Base-by-base conservation (phyloP, 768 basidiomycete genomes). In the Suillus cothurnatus region DNA sequence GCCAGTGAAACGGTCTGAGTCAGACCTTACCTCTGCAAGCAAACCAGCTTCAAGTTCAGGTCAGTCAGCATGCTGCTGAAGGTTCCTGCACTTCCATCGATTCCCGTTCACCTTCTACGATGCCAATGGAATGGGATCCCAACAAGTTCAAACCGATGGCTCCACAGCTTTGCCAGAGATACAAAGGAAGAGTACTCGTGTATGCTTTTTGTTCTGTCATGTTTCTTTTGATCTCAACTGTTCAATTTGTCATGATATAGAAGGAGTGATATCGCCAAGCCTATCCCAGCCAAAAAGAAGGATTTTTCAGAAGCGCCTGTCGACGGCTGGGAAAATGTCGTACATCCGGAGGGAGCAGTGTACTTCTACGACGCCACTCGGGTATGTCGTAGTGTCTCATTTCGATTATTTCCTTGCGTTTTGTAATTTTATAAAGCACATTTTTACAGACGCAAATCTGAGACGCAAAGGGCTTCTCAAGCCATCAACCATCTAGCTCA, bases 281-380 rank as follows among this genome's bases (percentile, higher is more conserved):
- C 57, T 39, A 59, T 59, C 26, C 57, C 38, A 39, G 57, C 57
- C 57, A 59, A 28, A 39, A 59, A 59, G 57, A 59, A 39, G 26
- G 26, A 59, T 21, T 59, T 59, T 19, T 28, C 23, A 12, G 38
- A 28, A 39, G 21, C 0, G 3, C 23, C 11, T 21, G 26, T 59
- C 3, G 28, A 36, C 4, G 55, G 56, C 15, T 63, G 62, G 62
- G 17, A 59, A 34, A n/a, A 31, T 4, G 17, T 41, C 43, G 28
- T 63, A n/a, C 62, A 63, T 61, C 58, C 62, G 7, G 62, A 63
- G 21, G 62, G 62, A 63, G 56, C 56, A 6, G 11, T 55, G 15
- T 63, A 63, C 34, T 63, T 60, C 26, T 60, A 41, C 3, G n/a
- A 63, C 4, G 21, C 55, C 1, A 23, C 21, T 6, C 28, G 43